phyloP scores from a whole-genome alignment of 225 moss, liverwort and hornwort genomes.

The Ulota crispa region DNA sequence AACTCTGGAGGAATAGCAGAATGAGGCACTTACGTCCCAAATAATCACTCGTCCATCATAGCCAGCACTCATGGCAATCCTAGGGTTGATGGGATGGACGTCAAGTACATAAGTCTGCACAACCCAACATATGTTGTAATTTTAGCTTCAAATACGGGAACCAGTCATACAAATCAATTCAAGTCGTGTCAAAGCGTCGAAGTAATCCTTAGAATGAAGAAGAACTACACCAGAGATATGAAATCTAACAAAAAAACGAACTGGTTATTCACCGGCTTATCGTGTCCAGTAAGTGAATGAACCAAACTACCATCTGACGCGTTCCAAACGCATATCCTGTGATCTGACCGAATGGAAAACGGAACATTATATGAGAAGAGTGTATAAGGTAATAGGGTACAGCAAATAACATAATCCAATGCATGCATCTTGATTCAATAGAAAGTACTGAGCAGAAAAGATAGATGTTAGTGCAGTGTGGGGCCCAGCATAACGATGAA shows the following conservation, averaged over 20 bases:
- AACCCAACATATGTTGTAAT: not conserved
- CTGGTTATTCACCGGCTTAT: conserved; percentile 58
- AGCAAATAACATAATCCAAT: not conserved
- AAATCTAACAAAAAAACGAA: not conserved
- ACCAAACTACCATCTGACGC: conserved; percentile 97
- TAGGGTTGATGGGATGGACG: conserved; percentile 94
- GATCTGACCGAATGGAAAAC: conserved; percentile 60
- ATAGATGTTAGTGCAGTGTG: not conserved
- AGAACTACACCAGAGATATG: not conserved
- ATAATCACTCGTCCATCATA: conserved; percentile 99
- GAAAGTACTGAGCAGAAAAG: not conserved
- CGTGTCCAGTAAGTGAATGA: conserved; percentile 96
- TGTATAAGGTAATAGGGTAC: not conserved
- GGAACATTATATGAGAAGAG: not conserved
- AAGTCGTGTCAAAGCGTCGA: not conserved
- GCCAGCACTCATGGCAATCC: conserved; percentile 99
- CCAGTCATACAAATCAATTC: not conserved
- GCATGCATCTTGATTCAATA: not conserved
- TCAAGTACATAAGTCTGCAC: conserved; percentile 92
- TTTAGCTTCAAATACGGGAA: conserved; percentile 7
- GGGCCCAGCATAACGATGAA: not conserved
- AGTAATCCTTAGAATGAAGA: not conserved
- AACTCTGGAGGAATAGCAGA: conserved; percentile 1
- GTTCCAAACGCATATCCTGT: conserved; percentile 99
- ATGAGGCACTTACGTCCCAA: conserved; percentile 84